These are phyloP conservation scores for Pichia sp. DNA, from an alignment of 1,139 yeast genomes.

Conservation along the genomic window DNA sequence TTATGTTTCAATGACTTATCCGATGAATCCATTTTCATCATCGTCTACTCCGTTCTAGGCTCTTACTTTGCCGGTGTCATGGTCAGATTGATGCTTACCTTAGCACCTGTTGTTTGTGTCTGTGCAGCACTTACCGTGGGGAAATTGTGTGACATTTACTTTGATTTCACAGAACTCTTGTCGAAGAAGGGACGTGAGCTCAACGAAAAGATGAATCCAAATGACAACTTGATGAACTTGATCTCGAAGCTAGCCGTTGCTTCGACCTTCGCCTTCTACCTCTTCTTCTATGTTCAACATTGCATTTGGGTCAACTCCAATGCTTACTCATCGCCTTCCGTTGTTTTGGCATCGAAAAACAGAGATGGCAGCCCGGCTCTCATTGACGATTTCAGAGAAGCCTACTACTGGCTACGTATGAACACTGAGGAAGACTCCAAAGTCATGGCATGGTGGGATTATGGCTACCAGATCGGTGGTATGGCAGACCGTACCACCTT, in stretches of 20 bases:
- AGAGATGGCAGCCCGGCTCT: constrained; percentile 83
- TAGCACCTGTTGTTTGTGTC: constrained; percentile 95
- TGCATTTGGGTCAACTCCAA: constrained; percentile 97
- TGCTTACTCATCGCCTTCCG: constrained; percentile 97
- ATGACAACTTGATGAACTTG: constrained; percentile 33
- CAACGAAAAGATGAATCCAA: constrained; percentile 10
- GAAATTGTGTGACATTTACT: constrained; percentile 75
- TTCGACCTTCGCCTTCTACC: constrained; percentile 67
- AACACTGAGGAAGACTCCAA: constrained; percentile 95
- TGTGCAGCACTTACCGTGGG: constrained; percentile 85
- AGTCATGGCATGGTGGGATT: constrained; percentile 99
- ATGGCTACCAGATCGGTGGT: constrained; percentile 99
- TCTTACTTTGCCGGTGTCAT: constrained; percentile 98
- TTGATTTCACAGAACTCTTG: constrained; percentile 56
- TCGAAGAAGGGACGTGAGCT: neutral
- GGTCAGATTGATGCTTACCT: constrained; percentile 96
- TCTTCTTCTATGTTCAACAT: constrained; percentile 81
- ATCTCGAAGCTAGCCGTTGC: constrained; percentile 61
- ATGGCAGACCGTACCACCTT: constrained; percentile 99
- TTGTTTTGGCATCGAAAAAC: constrained; percentile 77
- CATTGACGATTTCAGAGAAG: constrained; percentile 98
- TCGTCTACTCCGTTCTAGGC: constrained; percentile 85
- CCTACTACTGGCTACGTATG: constrained; percentile 98
- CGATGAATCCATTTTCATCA: constrained; percentile 89
- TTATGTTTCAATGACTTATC: constrained; percentile 82